A percentile compares a stretch with the other conserved stretches of the same genome.
phyloP scores from a whole-genome alignment of 768 basidiomycete genomes.

The Pseudohyphozyma bogoriensis region DNA sequence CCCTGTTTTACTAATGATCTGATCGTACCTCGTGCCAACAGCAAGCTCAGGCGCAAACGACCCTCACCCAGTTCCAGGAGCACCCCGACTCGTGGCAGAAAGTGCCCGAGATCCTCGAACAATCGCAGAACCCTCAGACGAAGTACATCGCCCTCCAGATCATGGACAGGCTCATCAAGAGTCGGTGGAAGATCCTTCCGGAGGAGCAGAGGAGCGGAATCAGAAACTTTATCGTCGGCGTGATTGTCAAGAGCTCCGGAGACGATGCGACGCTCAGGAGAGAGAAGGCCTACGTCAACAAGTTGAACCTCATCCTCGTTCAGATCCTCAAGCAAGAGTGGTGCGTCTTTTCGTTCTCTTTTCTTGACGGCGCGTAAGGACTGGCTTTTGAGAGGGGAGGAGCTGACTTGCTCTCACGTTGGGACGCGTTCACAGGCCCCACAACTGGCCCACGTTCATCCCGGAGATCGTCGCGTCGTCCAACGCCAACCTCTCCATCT shows the following conservation, averaged over 20 bases:
- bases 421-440: too few relatives aligned
- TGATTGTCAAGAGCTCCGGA: conserved; percentile 65
- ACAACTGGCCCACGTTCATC: conserved; percentile 97
- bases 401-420: background rate
- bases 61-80: conserved; percentile 92
- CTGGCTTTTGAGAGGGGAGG: too few relatives aligned
- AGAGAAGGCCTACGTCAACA: conserved; percentile 91
- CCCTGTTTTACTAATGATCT: background rate
- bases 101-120: conserved; percentile 86
- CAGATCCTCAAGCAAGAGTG: conserved; percentile 99
- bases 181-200: conserved; percentile 91
- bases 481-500: conserved; percentile 86
- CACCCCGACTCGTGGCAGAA: conserved; percentile 93
- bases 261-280: conserved; percentile 79
- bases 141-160: conserved; percentile 94
- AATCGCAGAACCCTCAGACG: conserved; percentile 69
- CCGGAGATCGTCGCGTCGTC: conserved; percentile 94
- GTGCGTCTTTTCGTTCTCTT: conserved; percentile 35
- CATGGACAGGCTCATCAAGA: conserved; percentile 85
- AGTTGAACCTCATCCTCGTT: conserved; percentile 90
- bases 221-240: conserved; percentile 87
- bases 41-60: conserved; percentile 91
- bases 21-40: conserved; percentile 35
- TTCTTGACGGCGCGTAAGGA: too few relatives aligned
- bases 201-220: conserved; percentile 90